Percentiles rank a stretch among this genome's conserved stretches.
phyloP scores from a whole-genome alignment of 176 grass and related monocot species.

The Triticum timopheevii region DNA sequence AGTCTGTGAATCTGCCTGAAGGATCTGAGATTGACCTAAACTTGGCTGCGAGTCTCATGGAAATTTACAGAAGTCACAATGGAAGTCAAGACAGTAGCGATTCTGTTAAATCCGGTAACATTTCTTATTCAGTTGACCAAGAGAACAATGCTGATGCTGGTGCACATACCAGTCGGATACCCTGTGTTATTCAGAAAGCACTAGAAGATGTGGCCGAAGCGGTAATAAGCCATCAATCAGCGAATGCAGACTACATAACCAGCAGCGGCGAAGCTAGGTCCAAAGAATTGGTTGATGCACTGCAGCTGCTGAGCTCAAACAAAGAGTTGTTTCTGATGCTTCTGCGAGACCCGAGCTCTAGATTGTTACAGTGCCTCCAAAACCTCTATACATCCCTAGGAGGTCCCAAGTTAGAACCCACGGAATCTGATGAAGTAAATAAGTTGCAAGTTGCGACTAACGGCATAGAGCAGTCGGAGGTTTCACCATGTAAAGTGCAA shows the following conservation, averaged over 20 bases:
- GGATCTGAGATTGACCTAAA: conserved; percentile 60
- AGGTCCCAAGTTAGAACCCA: conserved; percentile 28
- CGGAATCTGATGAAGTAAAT: conserved; percentile 37
- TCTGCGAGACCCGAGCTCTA: conserved; percentile 70
- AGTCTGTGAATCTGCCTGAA: conserved; percentile 38
- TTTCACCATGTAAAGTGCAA: conserved; percentile 32
- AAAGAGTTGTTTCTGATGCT: conserved; percentile 67
- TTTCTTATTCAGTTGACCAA: conserved; percentile 21
- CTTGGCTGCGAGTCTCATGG: conserved; percentile 56
- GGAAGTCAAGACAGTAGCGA: conserved; percentile 33
- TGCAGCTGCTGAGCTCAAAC: conserved; percentile 58
- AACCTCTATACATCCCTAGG: conserved; percentile 51
- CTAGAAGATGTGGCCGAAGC: conserved; percentile 61
- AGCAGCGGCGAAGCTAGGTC: conserved; percentile 39
- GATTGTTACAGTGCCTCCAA: conserved; percentile 53
- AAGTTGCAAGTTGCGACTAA: conserved; percentile 13
- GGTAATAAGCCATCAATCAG: conserved; percentile 55
- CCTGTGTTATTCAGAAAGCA: conserved; percentile 58
- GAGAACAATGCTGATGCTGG: conserved; percentile 34
- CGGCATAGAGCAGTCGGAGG: conserved; percentile 26
- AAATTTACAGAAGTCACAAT: conserved; percentile 55
- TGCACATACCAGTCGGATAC: conserved; percentile 25
- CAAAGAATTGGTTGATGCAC: conserved; percentile 53
- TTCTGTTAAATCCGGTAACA: conserved; percentile 10
- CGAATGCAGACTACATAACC: conserved; percentile 31